phyloP scores from a whole-genome alignment of 306 rosid genomes.

The Canavalia gladiata region DNA sequence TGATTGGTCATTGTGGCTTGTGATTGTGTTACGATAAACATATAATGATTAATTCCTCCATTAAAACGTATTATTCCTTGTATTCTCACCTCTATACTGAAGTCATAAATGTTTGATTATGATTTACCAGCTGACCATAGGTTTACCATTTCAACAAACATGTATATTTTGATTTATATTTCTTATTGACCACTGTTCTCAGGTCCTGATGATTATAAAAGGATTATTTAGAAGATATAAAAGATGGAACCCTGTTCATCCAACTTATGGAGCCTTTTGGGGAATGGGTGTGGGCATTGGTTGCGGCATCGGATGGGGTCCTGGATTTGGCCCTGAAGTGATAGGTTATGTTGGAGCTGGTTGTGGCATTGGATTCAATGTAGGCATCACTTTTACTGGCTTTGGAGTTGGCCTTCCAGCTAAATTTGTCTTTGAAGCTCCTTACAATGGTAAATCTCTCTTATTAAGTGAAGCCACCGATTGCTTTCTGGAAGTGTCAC shows the following conservation, averaged over 20 bases:
- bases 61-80: not conserved
- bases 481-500: slow-evolving; percentile 35
- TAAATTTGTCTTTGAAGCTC: slow-evolving; percentile 61
- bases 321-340: slow-evolving; percentile 98
- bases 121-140: not conserved
- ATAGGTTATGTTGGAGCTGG: slow-evolving; percentile 96
- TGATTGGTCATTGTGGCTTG: not conserved
- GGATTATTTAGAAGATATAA: slow-evolving; percentile 72
- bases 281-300: slow-evolving; percentile 96
- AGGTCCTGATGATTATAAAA: slow-evolving; percentile 84
- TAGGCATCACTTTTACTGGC: slow-evolving; percentile 85
- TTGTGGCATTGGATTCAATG: slow-evolving; percentile 91
- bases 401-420: slow-evolving; percentile 88
- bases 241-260: slow-evolving; percentile 96
- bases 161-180: not conserved
- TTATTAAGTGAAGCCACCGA: slow-evolving; percentile 3
- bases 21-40: not conserved
- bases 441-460: slow-evolving; percentile 66
- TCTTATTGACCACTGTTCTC: slow-evolving; percentile 36
- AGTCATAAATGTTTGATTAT: not conserved
- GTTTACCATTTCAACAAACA: not conserved
- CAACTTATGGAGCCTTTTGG: slow-evolving; percentile 91
- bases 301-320: slow-evolving; percentile 99
- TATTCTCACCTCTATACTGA: not conserved
- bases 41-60: not conserved